These are phyloP conservation scores for Leucogyrophana mollusca DNA, from an alignment of 768 basidiomycete genomes.

Conservation along the genomic window DNA sequence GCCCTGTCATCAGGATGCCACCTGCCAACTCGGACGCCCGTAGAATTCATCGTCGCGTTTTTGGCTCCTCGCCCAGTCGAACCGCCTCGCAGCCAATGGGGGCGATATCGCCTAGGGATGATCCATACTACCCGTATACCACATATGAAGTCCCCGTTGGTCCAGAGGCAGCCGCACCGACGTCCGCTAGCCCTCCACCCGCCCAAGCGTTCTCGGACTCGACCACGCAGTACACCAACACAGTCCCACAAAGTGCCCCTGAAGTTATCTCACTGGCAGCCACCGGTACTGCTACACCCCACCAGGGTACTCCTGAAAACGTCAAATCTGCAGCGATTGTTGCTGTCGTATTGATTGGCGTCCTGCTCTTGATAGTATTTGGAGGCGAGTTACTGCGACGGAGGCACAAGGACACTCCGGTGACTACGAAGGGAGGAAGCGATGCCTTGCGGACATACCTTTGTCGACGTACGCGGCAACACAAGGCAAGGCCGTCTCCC, in stretches of 20 bases:
- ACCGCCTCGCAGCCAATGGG: too few relatives aligned
- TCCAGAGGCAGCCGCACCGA: conserved; percentile 4
- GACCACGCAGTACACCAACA: too few relatives aligned
- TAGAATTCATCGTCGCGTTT: conserved; percentile 13
- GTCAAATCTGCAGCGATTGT: conserved; percentile 20
- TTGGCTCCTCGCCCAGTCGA: conserved; percentile 1
- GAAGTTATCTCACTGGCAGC: too few relatives aligned
- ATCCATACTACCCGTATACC: not conserved
- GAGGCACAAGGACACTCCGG: not conserved
- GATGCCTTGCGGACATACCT: conserved; percentile 2
- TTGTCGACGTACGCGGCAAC: too few relatives aligned
- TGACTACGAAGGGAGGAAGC: conserved; percentile 6
- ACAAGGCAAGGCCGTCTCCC: too few relatives aligned
- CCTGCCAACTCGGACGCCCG: too few relatives aligned
- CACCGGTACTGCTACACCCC: too few relatives aligned
- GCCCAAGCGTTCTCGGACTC: too few relatives aligned
- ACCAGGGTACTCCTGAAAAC: conserved; percentile 12
- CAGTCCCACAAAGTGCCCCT: too few relatives aligned
- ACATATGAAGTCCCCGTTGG: conserved; percentile 8
- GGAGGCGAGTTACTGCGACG: conserved; percentile 26
- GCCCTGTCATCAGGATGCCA: conserved; percentile 1
- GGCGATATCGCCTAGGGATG: too few relatives aligned
- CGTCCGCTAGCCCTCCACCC: not conserved
- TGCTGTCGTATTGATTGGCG: conserved; percentile 23
- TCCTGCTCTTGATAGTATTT: conserved; percentile 22